phyloP scores from a whole-genome alignment of 176 grass and related monocot species.

The Zea luxurians region DNA sequence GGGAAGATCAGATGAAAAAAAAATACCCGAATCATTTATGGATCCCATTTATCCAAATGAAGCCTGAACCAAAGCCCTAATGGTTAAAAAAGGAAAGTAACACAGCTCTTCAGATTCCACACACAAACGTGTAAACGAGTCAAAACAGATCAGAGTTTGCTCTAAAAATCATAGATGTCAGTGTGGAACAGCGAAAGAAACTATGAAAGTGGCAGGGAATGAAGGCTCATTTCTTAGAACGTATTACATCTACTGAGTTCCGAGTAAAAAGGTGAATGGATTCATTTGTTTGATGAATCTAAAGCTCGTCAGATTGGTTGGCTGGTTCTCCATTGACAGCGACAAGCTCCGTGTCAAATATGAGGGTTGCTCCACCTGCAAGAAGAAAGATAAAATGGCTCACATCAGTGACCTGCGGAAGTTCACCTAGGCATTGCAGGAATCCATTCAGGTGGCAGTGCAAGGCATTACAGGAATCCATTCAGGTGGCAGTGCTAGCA shows the following conservation, averaged over 20 bases:
- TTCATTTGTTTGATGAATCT: constrained; percentile 36
- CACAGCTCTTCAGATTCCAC: neutral
- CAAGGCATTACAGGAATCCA: neutral
- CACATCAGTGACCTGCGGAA: constrained; percentile 1
- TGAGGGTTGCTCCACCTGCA: constrained; percentile 92
- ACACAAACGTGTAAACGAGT: neutral
- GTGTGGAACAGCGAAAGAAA: constrained; percentile 14
- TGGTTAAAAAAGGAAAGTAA: neutral
- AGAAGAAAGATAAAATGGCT: neutral
- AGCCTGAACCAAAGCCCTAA: neutral
- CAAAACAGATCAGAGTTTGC: neutral
- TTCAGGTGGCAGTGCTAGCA: neutral
- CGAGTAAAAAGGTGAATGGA: neutral
- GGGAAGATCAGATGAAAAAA: neutral
- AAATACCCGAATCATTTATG: no score
- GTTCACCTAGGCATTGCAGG: neutral
- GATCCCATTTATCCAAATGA: neutral
- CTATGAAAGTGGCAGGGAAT: neutral
- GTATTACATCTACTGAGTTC: neutral
- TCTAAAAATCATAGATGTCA: neutral
- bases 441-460: no score
- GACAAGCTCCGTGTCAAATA: constrained; percentile 96
- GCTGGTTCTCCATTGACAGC: constrained; percentile 74
- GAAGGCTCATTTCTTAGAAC: neutral
- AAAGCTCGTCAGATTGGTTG: constrained; percentile 62